phyloP scores from a whole-genome alignment of 176 grass and related monocot genomes.

The Raddia guianensis region DNA sequence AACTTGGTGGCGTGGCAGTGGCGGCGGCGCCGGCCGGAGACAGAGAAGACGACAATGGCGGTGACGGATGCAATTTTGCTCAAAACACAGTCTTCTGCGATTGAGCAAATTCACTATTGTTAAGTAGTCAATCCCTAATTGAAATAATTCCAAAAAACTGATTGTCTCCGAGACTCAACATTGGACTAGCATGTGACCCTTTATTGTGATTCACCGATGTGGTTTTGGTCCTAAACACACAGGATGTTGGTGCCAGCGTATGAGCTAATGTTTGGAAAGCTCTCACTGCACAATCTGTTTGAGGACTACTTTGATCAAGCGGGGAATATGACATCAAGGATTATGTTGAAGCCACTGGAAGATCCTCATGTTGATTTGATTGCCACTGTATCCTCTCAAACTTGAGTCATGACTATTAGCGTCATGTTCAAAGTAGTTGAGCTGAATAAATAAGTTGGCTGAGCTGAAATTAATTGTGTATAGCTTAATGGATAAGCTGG shows the following conservation, averaged over 20 bases:
- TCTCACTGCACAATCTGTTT: constrained; percentile 64
- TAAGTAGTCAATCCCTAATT: neutral
- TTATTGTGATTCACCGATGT: neutral
- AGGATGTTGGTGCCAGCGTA: constrained; percentile 90
- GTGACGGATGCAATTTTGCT: too few relatives aligned
- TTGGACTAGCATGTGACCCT: neutral
- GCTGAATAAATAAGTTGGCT: too few relatives aligned
- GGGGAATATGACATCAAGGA: constrained; percentile 54
- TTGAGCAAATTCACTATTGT: too few relatives aligned
- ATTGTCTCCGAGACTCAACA: neutral
- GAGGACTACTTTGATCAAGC: constrained; percentile 92
- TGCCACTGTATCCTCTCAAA: constrained; percentile 69
- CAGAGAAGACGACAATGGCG: too few relatives aligned
- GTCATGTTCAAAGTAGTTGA: too few relatives aligned
- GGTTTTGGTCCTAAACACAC: neutral
- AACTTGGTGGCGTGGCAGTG: too few relatives aligned
- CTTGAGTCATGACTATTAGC: neutral
- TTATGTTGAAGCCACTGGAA: constrained; percentile 80
- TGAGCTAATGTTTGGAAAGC: constrained; percentile 88
- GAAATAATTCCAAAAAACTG: neutral
- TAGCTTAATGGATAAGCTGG: too few relatives aligned
- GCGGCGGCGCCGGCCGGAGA: too few relatives aligned
- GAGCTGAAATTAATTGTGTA: too few relatives aligned
- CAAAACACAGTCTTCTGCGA: too few relatives aligned
- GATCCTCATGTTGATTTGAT: constrained; percentile 88